A percentile compares a stretch with the other conserved stretches of the same genome.
Evolutionary conservation across 371 early-diverging fungal species (phyloP).

Genomic region (Mucor racemosus): DNA sequence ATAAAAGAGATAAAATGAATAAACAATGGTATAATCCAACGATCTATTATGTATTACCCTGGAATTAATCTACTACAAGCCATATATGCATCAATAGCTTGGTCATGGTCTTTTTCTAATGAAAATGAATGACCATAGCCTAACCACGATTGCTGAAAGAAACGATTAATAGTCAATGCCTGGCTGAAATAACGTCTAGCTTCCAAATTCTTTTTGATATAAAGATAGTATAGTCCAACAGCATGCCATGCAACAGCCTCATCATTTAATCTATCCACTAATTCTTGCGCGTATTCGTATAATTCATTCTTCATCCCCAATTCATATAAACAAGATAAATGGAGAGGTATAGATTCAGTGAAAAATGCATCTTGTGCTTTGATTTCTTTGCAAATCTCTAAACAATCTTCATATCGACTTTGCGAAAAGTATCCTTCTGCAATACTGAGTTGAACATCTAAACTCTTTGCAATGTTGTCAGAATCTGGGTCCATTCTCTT

Average conservation of each 20-base stretch:
- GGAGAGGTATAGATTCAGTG: constrained; percentile 60
- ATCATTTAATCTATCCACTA: constrained; percentile 34
- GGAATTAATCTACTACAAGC: constrained; percentile 63
- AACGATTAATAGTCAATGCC: constrained; percentile 62
- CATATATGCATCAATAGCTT: constrained; percentile 77
- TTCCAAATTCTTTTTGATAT: constrained; percentile 58
- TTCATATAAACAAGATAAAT: constrained; percentile 69
- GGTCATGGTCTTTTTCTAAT: constrained; percentile 74
- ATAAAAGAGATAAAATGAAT: background rate
- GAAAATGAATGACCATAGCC: constrained; percentile 84
- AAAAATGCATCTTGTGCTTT: constrained; percentile 63
- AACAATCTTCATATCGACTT: constrained; percentile 60
- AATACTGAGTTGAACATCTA: constrained; percentile 63
- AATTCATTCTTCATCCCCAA: constrained; percentile 63
- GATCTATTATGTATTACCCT: constrained; percentile 54
- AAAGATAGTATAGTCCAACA: constrained; percentile 77
- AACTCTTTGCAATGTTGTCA: constrained; percentile 44
- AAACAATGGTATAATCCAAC: too few relatives aligned
- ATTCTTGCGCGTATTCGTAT: constrained; percentile 57
- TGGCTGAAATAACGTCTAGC: constrained; percentile 60
- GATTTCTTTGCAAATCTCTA: constrained; percentile 65
- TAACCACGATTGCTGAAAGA: constrained; percentile 76
- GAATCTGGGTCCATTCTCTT: constrained; percentile 44
- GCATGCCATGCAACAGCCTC: constrained; percentile 68
- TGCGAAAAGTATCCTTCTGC: constrained; percentile 64